Conservation (phyloP, 305 asterid genomes). For the Striga hermonthica region DNA sequence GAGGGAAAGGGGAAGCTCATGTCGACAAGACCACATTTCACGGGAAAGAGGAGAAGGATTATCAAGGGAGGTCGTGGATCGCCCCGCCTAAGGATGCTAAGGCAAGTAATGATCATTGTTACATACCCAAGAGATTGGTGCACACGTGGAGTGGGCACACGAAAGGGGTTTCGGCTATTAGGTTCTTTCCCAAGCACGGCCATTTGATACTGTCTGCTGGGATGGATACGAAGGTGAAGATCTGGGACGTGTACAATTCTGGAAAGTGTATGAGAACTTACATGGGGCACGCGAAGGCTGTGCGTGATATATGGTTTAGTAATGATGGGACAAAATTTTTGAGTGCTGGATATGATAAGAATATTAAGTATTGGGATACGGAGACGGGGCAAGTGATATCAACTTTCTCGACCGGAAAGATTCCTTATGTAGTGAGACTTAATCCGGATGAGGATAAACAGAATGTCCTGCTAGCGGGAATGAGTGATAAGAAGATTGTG, state of each 20-base stretch:
- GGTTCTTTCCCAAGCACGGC: constrained; percentile 90
- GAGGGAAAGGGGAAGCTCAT: constrained; percentile 52
- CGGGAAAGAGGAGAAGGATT: constrained; percentile 92
- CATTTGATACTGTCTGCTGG: constrained; percentile 95
- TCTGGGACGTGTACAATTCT: constrained; percentile 89
- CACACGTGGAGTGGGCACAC: constrained; percentile 99
- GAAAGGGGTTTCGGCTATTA: constrained; percentile 90
- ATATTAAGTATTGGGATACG: constrained; percentile 97
- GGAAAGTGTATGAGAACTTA: constrained; percentile 97
- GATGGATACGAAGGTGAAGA: constrained; percentile 94
- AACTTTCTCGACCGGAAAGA: constrained; percentile 86
- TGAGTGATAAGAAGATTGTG: constrained; percentile 98
- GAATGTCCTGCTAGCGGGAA: constrained; percentile 91
- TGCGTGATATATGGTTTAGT: constrained; percentile 85
- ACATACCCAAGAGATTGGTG: constrained; percentile 87
- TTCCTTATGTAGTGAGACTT: constrained; percentile 90
- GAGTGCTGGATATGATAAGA: constrained; percentile 93
- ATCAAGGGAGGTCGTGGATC: constrained; percentile 98
- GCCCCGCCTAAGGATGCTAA: constrained; percentile 95
- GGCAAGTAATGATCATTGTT: constrained; percentile 93
- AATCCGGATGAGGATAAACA: constrained; percentile 98
- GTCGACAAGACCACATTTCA: constrained; percentile 82
- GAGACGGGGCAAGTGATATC: constrained; percentile 98
- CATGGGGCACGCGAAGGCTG: constrained; percentile 96
- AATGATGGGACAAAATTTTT: constrained; percentile 89